A percentile compares a stretch with the other conserved stretches of the same genome.
Conservation (phyloP, 768 basidiomycete species). For the Lentinula guzmanii region DNA sequence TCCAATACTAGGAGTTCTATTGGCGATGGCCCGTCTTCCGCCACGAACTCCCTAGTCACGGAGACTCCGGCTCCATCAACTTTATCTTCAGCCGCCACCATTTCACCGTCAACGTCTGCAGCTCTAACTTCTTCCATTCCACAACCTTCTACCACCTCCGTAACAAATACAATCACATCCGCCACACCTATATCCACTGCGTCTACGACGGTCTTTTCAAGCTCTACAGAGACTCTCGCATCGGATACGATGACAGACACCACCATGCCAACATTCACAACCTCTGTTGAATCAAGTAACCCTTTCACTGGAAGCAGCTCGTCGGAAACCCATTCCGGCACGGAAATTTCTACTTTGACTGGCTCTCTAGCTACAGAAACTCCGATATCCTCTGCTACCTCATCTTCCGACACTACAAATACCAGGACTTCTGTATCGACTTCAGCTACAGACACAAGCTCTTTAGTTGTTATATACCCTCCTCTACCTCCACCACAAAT, state of each 20-base stretch:
- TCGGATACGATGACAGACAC: not conserved
- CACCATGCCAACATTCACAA: not conserved
- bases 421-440: not conserved
- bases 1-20: not conserved
- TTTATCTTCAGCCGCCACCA: not conserved
- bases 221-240: not conserved
- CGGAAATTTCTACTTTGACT: not conserved
- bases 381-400: not conserved
- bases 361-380: not conserved
- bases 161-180: not conserved
- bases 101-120: too few species aligned
- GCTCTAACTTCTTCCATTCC: not conserved
- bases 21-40: not conserved
- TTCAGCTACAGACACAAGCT: not conserved
- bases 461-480: not conserved
- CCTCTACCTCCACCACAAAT: not conserved
- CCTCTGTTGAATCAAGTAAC: not conserved
- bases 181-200: too few species aligned
- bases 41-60: not conserved
- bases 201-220: too few species aligned
- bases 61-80: not conserved
- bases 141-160: not conserved
- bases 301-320: too few species aligned
- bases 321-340: not conserved
- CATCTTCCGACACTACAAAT: not conserved